Percentiles rank a stretch among this genome's conserved stretches.
Conservation (phyloP, 2,329 filamentous ascomycete genomes). For the Aspergillus bombycis region DNA sequence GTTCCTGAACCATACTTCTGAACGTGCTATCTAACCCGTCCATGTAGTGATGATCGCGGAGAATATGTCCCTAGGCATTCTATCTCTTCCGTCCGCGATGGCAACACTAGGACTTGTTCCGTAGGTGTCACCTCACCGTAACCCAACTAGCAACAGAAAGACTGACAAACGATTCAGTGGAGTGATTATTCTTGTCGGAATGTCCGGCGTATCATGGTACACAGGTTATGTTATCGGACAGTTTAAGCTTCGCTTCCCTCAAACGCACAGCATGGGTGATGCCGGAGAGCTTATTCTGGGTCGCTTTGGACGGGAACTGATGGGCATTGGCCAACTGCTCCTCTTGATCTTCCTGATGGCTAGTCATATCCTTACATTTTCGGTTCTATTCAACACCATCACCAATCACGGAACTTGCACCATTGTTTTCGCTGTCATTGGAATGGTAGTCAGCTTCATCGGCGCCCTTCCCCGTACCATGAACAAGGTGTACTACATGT, state of each 20-base stretch:
- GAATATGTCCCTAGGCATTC: conserved; percentile 60
- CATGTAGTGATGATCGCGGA: conserved; percentile 59
- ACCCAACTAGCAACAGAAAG: neutral
- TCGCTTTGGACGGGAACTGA: conserved; percentile 62
- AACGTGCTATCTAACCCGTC: conserved; percentile 11
- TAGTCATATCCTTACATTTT: conserved; percentile 71
- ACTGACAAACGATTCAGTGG: conserved; percentile 36
- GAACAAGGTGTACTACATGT: conserved; percentile 63
- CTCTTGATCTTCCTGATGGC: conserved; percentile 70
- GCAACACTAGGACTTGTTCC: conserved; percentile 59
- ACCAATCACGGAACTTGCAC: conserved; percentile 65
- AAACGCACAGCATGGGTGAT: conserved; percentile 69
- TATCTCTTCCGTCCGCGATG: conserved; percentile 59
- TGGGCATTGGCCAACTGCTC: conserved; percentile 63
- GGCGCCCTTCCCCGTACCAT: conserved; percentile 65
- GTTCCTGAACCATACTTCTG: neutral
- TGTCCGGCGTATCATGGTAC: conserved; percentile 61
- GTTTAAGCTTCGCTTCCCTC: conserved; percentile 60
- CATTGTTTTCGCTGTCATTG: conserved; percentile 64
- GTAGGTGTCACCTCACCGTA: conserved; percentile 30
- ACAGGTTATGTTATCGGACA: conserved; percentile 63
- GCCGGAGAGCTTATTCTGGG: conserved; percentile 67
- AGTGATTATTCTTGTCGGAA: conserved; percentile 55
- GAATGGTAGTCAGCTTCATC: conserved; percentile 60
- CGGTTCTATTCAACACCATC: conserved; percentile 67